Evolutionary conservation across 129 eudicot genomes (phyloP), one percentile per base, ranked within the genome.

Genomic region (Escallonia rubra): DNA sequence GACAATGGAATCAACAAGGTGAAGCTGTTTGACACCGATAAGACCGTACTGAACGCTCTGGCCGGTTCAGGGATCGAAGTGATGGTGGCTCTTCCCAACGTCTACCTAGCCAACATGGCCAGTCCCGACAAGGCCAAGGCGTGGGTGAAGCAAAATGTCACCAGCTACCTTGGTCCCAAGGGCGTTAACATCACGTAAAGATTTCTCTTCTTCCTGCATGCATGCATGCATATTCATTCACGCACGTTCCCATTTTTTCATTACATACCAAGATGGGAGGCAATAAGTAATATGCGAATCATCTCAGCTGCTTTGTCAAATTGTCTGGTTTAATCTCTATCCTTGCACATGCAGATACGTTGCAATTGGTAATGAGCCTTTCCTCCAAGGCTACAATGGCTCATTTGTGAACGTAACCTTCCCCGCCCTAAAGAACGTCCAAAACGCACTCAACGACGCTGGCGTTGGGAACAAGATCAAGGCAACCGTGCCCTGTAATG

Each of bases 281-380:
- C 34, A 23, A 23, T 23, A 23, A 23, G 34, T 23, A 23, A 23
- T 23, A 23, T 23, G 34, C 34, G 34, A 23, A 50, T n/a, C 55
- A 50, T 50, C 55, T 50, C 6, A 23, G 34, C 34, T 23, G 34
- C 34, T 23, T 23, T 23, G 34, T 23, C 34, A 23, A 23, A 23
- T 23, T 0, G 34, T 23, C 34, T 23, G 34, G 34, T 23, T 23
- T 23, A 23, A 23, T 23, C 34, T 23, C 34, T 23, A 23, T 23
- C 34, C 34, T 23, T 23, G 34, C 34, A 23, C 34, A 75, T 74
- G 59, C 95, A 92, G 98, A 73, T 88, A 92, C 46, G 90, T 92
- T 4, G 98, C 96, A 38, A 91, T 90, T 4, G 97, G 97, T 45
- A 90, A 90, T 64, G 97, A 90, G 71, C 97, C 97, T 38, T 90